Percentiles rank a stretch among this genome's conserved stretches.
These are phyloP conservation scores for Aspergillus clavatus DNA, from an alignment of 2,329 filamentous ascomycete species.

Conservation along the genomic window DNA sequence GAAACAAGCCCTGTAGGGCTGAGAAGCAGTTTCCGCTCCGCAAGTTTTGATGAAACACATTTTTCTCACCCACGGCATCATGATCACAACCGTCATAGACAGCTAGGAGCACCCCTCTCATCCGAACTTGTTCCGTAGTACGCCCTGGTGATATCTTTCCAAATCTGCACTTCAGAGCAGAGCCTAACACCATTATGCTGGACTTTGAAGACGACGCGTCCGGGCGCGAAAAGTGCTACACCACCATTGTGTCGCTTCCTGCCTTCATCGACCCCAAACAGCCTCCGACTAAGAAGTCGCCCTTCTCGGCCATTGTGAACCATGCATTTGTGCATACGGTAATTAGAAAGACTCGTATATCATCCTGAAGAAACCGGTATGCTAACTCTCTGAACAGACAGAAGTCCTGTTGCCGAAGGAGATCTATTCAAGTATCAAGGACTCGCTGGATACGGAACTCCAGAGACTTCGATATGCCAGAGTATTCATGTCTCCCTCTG, in stretches of 20 bases:
- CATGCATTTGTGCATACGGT: conserved; percentile 68
- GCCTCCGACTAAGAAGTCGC: conserved; percentile 66
- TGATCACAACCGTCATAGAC: background rate
- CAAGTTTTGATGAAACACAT: background rate
- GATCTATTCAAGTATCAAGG: conserved; percentile 50
- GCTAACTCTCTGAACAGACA: conserved; percentile 43
- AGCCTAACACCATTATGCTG: conserved; percentile 35
- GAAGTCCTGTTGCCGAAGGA: conserved; percentile 70
- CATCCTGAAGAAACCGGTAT: background rate
- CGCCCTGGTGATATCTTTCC: too few species aligned
- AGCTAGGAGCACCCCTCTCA: too few species aligned
- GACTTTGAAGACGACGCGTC: conserved; percentile 38
- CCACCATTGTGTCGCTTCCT: conserved; percentile 63
- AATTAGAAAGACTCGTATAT: conserved; percentile 11
- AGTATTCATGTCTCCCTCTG: conserved; percentile 66
- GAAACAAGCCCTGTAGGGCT: background rate
- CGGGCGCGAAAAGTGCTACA: conserved; percentile 60
- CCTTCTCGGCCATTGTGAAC: conserved; percentile 64
- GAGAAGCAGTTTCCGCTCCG: background rate
- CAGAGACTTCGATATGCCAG: conserved; percentile 55
- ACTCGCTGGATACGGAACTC: conserved; percentile 46
- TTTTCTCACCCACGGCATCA: background rate
- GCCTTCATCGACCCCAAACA: conserved; percentile 66
- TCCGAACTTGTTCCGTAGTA: too few species aligned
- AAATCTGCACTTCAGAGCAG: background rate